Conservation (phyloP, 2,329 filamentous ascomycete species). For the Camillea tinctor region DNA sequence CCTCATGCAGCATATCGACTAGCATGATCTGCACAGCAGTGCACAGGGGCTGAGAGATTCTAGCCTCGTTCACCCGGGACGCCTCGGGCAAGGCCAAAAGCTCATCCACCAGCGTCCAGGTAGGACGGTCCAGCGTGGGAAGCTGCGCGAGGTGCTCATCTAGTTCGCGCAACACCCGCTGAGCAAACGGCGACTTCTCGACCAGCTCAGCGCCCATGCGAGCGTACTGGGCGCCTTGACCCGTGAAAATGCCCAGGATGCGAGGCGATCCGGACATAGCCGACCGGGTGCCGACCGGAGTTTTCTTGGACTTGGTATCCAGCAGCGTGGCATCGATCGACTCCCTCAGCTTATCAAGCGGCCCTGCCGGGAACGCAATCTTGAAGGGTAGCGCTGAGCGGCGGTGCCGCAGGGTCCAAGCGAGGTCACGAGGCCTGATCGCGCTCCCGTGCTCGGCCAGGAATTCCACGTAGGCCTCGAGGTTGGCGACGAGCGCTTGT, state of each 20-base stretch:
- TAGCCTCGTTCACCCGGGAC: conserved; percentile 31
- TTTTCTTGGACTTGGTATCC: too few species aligned
- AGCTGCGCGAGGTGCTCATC: conserved; percentile 13
- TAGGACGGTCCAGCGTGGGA: conserved; percentile 23
- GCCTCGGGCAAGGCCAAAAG: not conserved
- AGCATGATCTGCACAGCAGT: conserved; percentile 24
- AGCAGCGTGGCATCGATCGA: too few species aligned
- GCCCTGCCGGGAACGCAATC: too few species aligned
- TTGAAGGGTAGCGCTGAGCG: too few species aligned
- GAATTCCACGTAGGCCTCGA: conserved; percentile 3
- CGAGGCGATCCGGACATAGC: not conserved
- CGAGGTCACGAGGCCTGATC: conserved; percentile 2
- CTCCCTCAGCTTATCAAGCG: too few species aligned
- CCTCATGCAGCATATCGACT: conserved; percentile 12
- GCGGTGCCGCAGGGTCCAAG: not conserved
- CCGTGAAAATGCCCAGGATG: conserved; percentile 26
- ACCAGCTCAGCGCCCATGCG: conserved; percentile 27
- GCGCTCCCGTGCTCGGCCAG: not conserved
- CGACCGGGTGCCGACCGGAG: too few species aligned
- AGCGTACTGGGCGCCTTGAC: conserved; percentile 29
- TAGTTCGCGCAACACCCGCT: conserved; percentile 3
- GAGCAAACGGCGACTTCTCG: too few species aligned
- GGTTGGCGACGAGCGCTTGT: not conserved
- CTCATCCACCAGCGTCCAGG: conserved; percentile 25
- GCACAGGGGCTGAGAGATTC: conserved; percentile 30